Percentiles rank a stretch among this genome's conserved stretches.
These are phyloP conservation scores for Harringtonia aguacate DNA, from an alignment of 2,329 filamentous ascomycete species.

Conservation along the genomic window DNA sequence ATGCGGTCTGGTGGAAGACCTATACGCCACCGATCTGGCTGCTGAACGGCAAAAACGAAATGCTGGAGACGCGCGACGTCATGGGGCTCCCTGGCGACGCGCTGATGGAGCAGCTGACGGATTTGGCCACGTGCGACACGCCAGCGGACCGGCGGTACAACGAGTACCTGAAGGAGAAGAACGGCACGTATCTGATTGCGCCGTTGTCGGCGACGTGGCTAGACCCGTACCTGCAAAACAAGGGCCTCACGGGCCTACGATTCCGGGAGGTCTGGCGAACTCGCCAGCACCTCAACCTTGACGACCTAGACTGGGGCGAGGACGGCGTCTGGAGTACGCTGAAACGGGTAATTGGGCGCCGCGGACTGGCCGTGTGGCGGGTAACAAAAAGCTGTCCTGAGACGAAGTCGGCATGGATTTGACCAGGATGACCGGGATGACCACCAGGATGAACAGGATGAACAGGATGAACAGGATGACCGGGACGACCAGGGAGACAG, in stretches of 20 bases:
- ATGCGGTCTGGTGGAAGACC: constrained; percentile 77
- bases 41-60: constrained; percentile 62
- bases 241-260: constrained; percentile 45
- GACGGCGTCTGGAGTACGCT: constrained; percentile 67
- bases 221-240: constrained; percentile 50
- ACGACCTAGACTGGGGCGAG: constrained; percentile 69
- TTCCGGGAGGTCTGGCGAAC: constrained; percentile 64
- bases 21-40: constrained; percentile 76
- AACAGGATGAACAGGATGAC: too few relatives aligned
- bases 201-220: constrained; percentile 62
- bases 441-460: too few relatives aligned
- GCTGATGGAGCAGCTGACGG: constrained; percentile 47
- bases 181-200: constrained; percentile 60
- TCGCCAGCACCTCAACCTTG: constrained; percentile 59
- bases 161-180: constrained; percentile 49
- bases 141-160: constrained; percentile 42
- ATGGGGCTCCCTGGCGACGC: constrained; percentile 57
- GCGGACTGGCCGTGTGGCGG: constrained; percentile 52
- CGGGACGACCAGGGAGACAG: too few relatives aligned
- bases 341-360: constrained; percentile 51
- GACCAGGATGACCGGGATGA: too few relatives aligned
- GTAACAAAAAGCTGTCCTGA: constrained; percentile 48
- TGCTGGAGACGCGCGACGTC: constrained; percentile 59
- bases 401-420: neutral
- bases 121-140: constrained; percentile 52